Conservation (phyloP, 257 asterid species). For the Scutellaria galericulata region DNA sequence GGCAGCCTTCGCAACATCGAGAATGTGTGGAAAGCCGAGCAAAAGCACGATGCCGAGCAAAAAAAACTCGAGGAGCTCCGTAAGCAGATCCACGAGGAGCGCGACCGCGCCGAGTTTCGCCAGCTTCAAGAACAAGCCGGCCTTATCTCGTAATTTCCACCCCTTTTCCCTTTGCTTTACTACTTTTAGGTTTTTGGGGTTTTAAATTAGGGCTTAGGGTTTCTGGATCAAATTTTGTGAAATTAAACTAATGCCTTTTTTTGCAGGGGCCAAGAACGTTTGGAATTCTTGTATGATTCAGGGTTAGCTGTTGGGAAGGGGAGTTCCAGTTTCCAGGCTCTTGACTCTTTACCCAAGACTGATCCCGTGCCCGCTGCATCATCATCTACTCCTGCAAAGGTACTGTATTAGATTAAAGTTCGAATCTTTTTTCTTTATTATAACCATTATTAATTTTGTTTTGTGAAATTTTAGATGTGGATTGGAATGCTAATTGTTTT, state of each 20-base stretch:
- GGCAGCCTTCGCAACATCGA: slow-evolving; percentile 97
- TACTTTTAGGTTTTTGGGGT: slow-evolving; percentile 23
- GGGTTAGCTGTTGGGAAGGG: slow-evolving; percentile 95
- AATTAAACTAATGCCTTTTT: neutral
- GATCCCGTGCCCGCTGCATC: slow-evolving; percentile 57
- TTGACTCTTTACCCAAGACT: slow-evolving; percentile 66
- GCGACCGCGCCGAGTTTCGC: slow-evolving; percentile 92
- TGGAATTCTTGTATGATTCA: slow-evolving; percentile 92
- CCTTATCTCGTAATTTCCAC: slow-evolving; percentile 64
- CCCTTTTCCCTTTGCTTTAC: neutral
- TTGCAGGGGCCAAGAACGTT: slow-evolving; percentile 82
- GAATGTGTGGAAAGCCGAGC: slow-evolving; percentile 99
- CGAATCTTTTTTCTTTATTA: neutral
- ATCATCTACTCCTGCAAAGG: slow-evolving; percentile 63
- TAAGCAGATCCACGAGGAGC: slow-evolving; percentile 91
- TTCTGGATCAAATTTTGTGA: neutral
- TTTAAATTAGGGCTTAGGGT: slow-evolving; percentile 33
- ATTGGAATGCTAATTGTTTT: slow-evolving; percentile 27
- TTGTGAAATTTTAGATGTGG: neutral
- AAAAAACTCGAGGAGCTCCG: slow-evolving; percentile 90
- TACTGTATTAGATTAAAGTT: slow-evolving; percentile 30
- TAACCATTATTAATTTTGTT: neutral
- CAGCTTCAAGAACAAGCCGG: slow-evolving; percentile 94
- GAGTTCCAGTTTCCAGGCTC: slow-evolving; percentile 76
- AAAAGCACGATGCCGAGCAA: slow-evolving; percentile 94